phyloP scores from a whole-genome alignment of 2,329 filamentous ascomycete genomes.

The Diaporthe batatas region DNA sequence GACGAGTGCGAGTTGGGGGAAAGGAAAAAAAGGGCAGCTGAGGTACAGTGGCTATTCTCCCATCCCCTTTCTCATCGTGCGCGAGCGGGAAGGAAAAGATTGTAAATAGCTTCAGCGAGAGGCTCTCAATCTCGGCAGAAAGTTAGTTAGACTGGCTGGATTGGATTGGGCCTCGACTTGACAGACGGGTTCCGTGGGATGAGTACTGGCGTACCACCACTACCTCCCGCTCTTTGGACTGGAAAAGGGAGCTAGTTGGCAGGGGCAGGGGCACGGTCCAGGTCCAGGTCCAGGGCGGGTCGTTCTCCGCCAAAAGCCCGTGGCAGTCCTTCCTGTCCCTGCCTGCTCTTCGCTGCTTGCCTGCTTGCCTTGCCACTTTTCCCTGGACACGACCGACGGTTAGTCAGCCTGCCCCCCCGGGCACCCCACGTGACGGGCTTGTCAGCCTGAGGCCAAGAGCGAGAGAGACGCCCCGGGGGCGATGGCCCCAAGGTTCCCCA shows the following conservation, averaged over 20 bases:
- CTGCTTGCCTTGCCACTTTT: no score
- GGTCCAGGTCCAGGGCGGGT: conserved; percentile 28
- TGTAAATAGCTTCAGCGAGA: conserved; percentile 40
- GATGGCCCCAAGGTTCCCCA: no score
- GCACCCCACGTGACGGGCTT: conserved; percentile 18
- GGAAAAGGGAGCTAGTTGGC: conserved; percentile 30
- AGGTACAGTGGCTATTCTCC: conserved; percentile 36
- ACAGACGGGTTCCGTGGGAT: conserved; percentile 28
- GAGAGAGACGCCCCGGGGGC: background rate
- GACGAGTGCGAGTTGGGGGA: background rate
- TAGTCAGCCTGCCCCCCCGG: conserved; percentile 22
- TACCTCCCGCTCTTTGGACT: conserved; percentile 8
- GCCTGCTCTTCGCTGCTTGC: background rate
- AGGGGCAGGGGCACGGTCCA: conserved; percentile 33
- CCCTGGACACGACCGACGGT: background rate
- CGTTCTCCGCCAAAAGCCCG: background rate
- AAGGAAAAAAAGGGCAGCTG: conserved; percentile 8
- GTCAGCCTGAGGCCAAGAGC: background rate
- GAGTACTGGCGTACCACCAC: conserved; percentile 23
- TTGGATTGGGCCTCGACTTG: conserved; percentile 25
- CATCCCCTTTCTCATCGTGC: conserved; percentile 35
- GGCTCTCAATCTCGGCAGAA: conserved; percentile 34
- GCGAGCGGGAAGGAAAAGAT: conserved; percentile 17
- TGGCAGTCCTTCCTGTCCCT: background rate
- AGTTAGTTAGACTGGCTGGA: conserved; percentile 34